Evolutionary conservation across 768 basidiomycete species (phyloP).

Genomic region (Hebeloma cylindrosporum): DNA sequence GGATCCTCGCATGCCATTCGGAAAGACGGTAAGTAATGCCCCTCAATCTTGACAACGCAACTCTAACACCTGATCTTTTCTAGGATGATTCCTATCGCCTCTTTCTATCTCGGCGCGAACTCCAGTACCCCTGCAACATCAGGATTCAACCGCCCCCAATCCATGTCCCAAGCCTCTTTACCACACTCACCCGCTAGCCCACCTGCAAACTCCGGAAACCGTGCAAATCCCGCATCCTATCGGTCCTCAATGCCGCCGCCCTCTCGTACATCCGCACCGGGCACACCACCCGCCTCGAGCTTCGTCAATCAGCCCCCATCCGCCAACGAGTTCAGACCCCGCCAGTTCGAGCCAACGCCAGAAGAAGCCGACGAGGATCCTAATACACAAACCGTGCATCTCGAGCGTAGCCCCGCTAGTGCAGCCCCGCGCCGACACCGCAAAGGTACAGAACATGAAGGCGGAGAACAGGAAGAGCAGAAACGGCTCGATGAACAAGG

Average conservation of each 20-base stretch:
- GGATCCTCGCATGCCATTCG: constrained; percentile 86
- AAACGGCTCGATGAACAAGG: constrained; percentile 75
- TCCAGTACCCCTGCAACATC: constrained; percentile 44
- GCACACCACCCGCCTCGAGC: constrained; percentile 31
- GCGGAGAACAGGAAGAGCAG: constrained; percentile 45
- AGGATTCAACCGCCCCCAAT: constrained; percentile 58
- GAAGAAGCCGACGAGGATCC: constrained; percentile 48
- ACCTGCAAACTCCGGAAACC: constrained; percentile 24
- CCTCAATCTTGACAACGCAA: not conserved
- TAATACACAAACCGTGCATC: constrained; percentile 31
- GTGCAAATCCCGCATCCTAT: constrained; percentile 39
- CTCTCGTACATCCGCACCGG: too few relatives aligned
- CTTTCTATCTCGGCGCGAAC: constrained; percentile 78
- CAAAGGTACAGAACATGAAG: constrained; percentile 17
- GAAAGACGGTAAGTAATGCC: constrained; percentile 69
- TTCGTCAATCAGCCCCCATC: constrained; percentile 41
- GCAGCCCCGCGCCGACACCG: constrained; percentile 12
- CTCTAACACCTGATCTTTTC: constrained; percentile 1
- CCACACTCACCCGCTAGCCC: constrained; percentile 43
- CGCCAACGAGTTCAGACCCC: constrained; percentile 23
- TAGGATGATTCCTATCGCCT: constrained; percentile 86
- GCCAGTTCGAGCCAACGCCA: constrained; percentile 49
- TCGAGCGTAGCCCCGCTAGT: too few relatives aligned
- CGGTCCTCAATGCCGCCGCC: constrained; percentile 71
- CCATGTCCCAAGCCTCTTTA: constrained; percentile 71